A percentile compares a stretch with the other conserved stretches of the same genome.
These are phyloP conservation scores for Tephrocybe sp. DNA, from an alignment of 768 basidiomycete genomes.

Conservation along the genomic window DNA sequence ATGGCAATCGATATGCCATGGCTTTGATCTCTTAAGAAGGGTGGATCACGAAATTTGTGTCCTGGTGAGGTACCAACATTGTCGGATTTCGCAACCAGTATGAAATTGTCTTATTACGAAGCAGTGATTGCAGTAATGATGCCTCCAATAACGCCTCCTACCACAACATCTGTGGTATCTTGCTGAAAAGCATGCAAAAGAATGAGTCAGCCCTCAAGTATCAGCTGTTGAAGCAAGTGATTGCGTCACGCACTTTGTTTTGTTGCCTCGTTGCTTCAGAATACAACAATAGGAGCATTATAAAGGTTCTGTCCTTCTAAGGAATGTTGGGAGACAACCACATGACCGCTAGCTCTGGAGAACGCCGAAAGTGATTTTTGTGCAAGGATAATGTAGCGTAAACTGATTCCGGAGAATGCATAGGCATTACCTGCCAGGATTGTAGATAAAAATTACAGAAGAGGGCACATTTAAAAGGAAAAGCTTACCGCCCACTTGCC, in stretches of 20 bases:
- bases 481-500: conserved; percentile 1
- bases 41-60: no score
- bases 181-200: not conserved
- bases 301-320: conserved; percentile 3
- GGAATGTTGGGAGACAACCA: conserved; percentile 1
- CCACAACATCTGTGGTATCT: not conserved
- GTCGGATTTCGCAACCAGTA: no score
- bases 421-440: not conserved
- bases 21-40: no score
- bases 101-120: no score
- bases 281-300: conserved; percentile 10
- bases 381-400: not conserved
- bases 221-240: not conserved
- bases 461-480: not conserved
- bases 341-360: not conserved
- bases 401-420: not conserved
- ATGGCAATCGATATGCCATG: no score
- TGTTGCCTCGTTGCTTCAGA: conserved; percentile 10
- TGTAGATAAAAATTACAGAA: not conserved
- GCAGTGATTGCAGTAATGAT: no score
- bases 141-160: not conserved
- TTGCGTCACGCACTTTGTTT: not conserved
- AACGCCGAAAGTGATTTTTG: not conserved
- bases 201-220: no score
- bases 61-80: no score